phyloP scores from a whole-genome alignment of 2,329 filamentous ascomycete species.

The Kalaharituber pfeilii region DNA sequence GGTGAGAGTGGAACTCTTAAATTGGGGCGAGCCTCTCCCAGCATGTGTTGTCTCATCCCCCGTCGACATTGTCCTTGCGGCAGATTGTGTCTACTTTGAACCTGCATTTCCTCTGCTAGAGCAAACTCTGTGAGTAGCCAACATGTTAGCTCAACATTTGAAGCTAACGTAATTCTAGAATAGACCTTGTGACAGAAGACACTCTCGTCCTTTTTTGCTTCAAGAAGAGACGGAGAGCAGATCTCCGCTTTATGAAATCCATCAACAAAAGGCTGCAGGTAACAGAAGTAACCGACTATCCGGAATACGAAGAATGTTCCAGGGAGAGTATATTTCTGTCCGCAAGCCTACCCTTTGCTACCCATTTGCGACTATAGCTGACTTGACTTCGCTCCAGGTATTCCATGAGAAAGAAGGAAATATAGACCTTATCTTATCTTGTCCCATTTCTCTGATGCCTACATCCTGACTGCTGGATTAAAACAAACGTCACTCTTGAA shows the following conservation, averaged over 20 bases:
- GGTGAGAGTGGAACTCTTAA: slow-evolving; percentile 53
- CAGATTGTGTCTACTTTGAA: slow-evolving; percentile 95
- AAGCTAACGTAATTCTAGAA: slow-evolving; percentile 6
- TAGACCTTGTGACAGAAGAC: slow-evolving; percentile 23
- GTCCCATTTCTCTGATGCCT: no score
- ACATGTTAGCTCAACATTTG: slow-evolving; percentile 47
- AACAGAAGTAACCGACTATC: slow-evolving; percentile 33
- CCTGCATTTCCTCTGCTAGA: slow-evolving; percentile 80
- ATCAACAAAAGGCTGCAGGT: slow-evolving; percentile 34
- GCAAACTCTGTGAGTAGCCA: slow-evolving; percentile 54
- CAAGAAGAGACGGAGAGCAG: slow-evolving; percentile 63
- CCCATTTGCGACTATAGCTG: background rate
- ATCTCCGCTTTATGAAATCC: slow-evolving; percentile 37
- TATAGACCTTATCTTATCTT: background rate
- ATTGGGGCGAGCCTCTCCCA: slow-evolving; percentile 54
- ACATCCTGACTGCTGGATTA: no score
- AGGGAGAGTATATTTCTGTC: slow-evolving; percentile 36
- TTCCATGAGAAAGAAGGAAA: background rate
- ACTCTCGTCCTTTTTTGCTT: slow-evolving; percentile 68
- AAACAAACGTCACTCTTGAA: no score
- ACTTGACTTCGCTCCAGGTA: background rate
- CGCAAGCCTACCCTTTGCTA: slow-evolving; percentile 14
- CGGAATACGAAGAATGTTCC: slow-evolving; percentile 30
- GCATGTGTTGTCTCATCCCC: slow-evolving; percentile 36
- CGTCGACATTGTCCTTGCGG: slow-evolving; percentile 74